These are phyloP conservation scores for Mycena latifolia DNA, from an alignment of 768 basidiomycete genomes.

Conservation along the genomic window DNA sequence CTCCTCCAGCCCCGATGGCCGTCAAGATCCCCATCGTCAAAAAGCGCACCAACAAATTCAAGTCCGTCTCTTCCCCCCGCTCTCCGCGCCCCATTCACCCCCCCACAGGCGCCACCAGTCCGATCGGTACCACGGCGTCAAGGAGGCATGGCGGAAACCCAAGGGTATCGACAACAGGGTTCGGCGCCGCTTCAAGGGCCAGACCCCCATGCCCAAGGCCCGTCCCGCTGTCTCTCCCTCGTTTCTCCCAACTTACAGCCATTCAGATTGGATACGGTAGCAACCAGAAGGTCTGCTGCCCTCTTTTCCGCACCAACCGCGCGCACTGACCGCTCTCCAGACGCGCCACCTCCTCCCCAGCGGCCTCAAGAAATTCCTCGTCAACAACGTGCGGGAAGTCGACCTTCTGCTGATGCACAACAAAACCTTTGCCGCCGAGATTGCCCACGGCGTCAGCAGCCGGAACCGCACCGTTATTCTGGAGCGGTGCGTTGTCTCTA, in stretches of 20 bases:
- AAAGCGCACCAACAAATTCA: conserved; percentile 98
- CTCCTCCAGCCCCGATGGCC: conserved; percentile 54
- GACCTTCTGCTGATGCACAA: conserved; percentile 99
- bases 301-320: conserved; percentile 1
- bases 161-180: conserved; percentile 99
- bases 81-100: conserved; percentile 10
- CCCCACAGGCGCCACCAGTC: conserved; percentile 94
- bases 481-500: conserved; percentile 78
- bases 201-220: conserved; percentile 97
- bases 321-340: conserved; percentile 48
- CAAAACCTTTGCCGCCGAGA: conserved; percentile 95
- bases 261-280: conserved; percentile 87
- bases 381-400: conserved; percentile 93
- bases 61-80: conserved; percentile 65
- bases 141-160: conserved; percentile 99
- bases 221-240: conserved; percentile 36
- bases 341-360: conserved; percentile 97
- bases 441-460: conserved; percentile 96
- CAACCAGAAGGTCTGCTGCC: conserved; percentile 85
- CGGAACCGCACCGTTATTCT: conserved; percentile 94
- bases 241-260: conserved; percentile 13
- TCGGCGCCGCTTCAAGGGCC: conserved; percentile 94
- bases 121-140: conserved; percentile 96
- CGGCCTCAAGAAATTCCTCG: conserved; percentile 95
- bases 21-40: conserved; percentile 81